Conservation (phyloP, 2,329 filamentous ascomycete species). For the Amylocarpus encephaloides region DNA sequence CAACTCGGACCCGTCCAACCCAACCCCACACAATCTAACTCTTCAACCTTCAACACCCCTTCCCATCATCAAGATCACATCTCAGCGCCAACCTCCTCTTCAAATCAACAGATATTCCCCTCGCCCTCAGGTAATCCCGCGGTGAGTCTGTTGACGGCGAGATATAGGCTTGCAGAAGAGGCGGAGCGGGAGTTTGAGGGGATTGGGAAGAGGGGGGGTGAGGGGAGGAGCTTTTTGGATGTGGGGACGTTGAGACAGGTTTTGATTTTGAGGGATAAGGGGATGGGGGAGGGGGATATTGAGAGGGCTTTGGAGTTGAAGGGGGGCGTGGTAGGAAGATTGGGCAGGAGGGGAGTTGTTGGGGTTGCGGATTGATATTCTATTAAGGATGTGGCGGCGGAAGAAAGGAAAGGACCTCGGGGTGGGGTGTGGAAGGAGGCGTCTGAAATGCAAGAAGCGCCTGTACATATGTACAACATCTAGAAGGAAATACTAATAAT, state of each 20-base stretch:
- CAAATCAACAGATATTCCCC: constrained; percentile 23
- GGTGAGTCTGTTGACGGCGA: constrained; percentile 26
- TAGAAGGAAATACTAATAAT: neutral
- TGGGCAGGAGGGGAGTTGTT: constrained; percentile 22
- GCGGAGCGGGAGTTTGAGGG: constrained; percentile 49
- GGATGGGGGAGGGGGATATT: constrained; percentile 19
- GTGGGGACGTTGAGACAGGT: constrained; percentile 43
- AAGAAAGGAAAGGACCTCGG: neutral
- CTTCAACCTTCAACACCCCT: constrained; percentile 24
- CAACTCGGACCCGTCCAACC: constrained; percentile 26
- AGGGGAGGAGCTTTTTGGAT: constrained; percentile 42
- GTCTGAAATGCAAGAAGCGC: neutral
- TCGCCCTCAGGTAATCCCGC: constrained; percentile 20
- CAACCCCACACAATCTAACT: constrained; percentile 26
- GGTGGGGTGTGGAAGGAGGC: neutral
- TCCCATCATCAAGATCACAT: constrained; percentile 10
- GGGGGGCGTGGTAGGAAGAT: constrained; percentile 36
- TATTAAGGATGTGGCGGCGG: neutral
- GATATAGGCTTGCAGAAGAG: constrained; percentile 56
- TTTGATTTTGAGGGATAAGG: constrained; percentile 38
- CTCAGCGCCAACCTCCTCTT: constrained; percentile 19
- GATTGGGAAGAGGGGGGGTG: constrained; percentile 30
- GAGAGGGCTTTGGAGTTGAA: constrained; percentile 39
- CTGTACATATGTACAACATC: neutral
- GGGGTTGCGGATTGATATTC: constrained; percentile 7